phyloP scores from a whole-genome alignment of 2,329 filamentous ascomycete genomes.

The Anisogramma anomala region DNA sequence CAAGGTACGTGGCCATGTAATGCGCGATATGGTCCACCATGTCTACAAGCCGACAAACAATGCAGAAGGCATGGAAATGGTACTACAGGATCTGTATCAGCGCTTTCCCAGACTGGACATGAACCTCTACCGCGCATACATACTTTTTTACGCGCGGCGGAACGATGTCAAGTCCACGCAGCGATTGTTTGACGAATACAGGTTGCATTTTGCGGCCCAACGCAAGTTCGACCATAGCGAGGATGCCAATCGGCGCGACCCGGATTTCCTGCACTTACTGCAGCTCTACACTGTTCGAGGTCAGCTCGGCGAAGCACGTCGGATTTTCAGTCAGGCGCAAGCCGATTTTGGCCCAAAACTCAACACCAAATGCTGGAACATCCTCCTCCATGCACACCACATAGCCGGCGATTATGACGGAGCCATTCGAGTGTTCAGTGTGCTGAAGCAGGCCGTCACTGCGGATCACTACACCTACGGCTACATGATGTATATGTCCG shows the following conservation, averaged over 20 bases:
- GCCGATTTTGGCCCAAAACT: constrained; percentile 44
- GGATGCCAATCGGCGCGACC: background rate
- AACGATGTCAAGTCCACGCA: constrained; percentile 37
- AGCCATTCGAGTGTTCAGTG: constrained; percentile 51
- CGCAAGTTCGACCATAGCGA: constrained; percentile 2
- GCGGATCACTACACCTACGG: constrained; percentile 57
- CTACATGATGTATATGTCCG: constrained; percentile 62
- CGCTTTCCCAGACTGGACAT: constrained; percentile 29
- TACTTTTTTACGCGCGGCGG: constrained; percentile 35
- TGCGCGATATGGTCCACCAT: constrained; percentile 34
- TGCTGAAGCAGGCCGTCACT: constrained; percentile 36
- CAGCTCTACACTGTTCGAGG: constrained; percentile 60
- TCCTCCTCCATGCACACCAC: constrained; percentile 59
- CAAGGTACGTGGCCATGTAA: constrained; percentile 26
- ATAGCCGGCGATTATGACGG: constrained; percentile 55
- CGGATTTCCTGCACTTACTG: constrained; percentile 38
- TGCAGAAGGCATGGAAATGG: constrained; percentile 29
- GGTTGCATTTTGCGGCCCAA: constrained; percentile 19
- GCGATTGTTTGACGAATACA: constrained; percentile 34
- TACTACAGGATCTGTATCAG: constrained; percentile 38
- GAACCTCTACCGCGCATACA: constrained; percentile 36
- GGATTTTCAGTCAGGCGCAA: constrained; percentile 51
- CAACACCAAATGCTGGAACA: constrained; percentile 59
- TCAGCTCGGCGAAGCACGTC: constrained; percentile 46
- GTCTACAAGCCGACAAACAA: constrained; percentile 28